phyloP scores from a whole-genome alignment of 2,329 filamentous ascomycete genomes.

The Aspergillus cejpii region DNA sequence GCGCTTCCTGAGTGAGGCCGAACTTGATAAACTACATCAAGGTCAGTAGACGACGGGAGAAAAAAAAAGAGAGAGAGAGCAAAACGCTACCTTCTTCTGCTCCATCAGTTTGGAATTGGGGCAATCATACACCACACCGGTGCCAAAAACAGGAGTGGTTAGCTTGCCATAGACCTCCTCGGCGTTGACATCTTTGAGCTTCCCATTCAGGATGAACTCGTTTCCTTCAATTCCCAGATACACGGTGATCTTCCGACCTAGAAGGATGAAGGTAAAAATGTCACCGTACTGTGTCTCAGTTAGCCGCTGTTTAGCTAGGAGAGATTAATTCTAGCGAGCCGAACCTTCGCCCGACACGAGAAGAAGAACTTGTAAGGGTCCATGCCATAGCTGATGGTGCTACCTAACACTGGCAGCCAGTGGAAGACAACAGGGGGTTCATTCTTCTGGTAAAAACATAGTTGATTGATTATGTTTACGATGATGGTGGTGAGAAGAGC shows the following conservation, averaged over 20 bases:
- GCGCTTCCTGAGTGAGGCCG: slow-evolving; percentile 54
- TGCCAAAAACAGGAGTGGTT: slow-evolving; percentile 65
- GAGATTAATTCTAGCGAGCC: not conserved
- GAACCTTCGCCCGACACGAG: slow-evolving; percentile 62
- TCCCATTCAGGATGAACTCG: slow-evolving; percentile 89
- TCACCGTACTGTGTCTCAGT: slow-evolving; percentile 63
- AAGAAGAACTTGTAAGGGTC: slow-evolving; percentile 77
- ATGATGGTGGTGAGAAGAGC: too few species aligned
- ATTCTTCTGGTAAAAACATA: too few species aligned
- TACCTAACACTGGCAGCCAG: slow-evolving; percentile 57
- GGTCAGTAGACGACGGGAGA: too few species aligned
- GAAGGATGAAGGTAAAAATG: slow-evolving; percentile 81
- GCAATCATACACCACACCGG: slow-evolving; percentile 84
- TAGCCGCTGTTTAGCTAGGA: slow-evolving; percentile 7
- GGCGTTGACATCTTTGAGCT: slow-evolving; percentile 80
- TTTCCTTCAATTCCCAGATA: slow-evolving; percentile 76
- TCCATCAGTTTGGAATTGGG: slow-evolving; percentile 91
- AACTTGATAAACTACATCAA: slow-evolving; percentile 63
- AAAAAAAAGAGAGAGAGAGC: too few species aligned
- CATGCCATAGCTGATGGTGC: slow-evolving; percentile 42
- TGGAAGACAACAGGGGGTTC: slow-evolving; percentile 75
- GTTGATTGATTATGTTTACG: too few species aligned
- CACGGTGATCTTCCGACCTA: slow-evolving; percentile 83
- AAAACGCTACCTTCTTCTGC: too few species aligned
- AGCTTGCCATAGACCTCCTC: slow-evolving; percentile 84